Base-by-base conservation (phyloP, 495 filamentous ascomycete species). In the Daldinia caldariorum region DNA sequence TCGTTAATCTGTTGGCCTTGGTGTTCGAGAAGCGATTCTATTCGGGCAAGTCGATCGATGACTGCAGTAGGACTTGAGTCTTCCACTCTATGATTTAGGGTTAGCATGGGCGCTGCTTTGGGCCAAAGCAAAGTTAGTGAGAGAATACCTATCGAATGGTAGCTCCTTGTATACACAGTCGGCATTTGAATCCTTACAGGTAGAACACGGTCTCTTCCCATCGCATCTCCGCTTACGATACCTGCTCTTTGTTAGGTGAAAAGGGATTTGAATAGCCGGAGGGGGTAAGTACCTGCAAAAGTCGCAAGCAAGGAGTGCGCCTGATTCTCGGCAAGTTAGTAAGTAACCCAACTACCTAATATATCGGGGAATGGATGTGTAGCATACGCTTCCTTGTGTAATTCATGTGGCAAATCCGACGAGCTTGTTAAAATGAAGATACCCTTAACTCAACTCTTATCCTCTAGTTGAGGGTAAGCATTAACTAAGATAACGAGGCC, bases 141-240 rank as follows among this genome's bases (percentile, higher is more conserved):
- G 10, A 12, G 41, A 45, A 45, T 55, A 78, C 76, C 76, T 72
- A 12, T 78, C 76, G 41, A 72, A 76, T 2, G 76, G 76, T 16
- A 77, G 70, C 31, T 78, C 76, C 61, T 78, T 76, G 69, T 78
- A 78, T 31, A 75, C 70, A 50, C 76, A 78, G 58, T 78, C 76
- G 45, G 76, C 76, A 58, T 77, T 78, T 50, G 74, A 75, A 55
- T 78, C 76, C 47, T 60, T 67, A 69, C 76, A 78, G 8, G 76
- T 78, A 31, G 73, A 76, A 53, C 76, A 78, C 6, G 76, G 76
- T 50, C 68, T 74, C 55, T 74, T 74, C 58, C 76, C 76, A 56
- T 78, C 76, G 63, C 76, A 78, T 66, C 75, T 65, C 50, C 76
- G 74, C 69, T 78, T 78, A 34, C 76, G 74, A 61, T 78, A 72